These are phyloP conservation scores for Plicaturopsis crispa DNA, from an alignment of 768 basidiomycete species.

Conservation along the genomic window DNA sequence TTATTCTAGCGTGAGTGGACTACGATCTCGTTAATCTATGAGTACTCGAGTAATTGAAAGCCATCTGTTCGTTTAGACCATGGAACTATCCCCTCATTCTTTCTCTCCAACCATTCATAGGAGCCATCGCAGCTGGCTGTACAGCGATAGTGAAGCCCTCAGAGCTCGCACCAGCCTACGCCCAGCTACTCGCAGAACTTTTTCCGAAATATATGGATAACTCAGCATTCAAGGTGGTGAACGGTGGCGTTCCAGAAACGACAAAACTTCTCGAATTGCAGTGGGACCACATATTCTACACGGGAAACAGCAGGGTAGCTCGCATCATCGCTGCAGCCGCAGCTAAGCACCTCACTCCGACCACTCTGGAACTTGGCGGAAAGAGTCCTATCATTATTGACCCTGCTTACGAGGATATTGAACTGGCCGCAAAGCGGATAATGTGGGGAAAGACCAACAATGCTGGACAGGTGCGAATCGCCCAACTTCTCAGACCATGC, in stretches of 20 bases:
- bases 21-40: too few relatives aligned
- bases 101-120: constrained; percentile 48
- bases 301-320: constrained; percentile 29
- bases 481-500: not conserved
- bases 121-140: constrained; percentile 72
- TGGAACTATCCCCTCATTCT: constrained; percentile 64
- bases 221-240: constrained; percentile 43
- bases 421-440: constrained; percentile 53
- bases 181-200: constrained; percentile 43
- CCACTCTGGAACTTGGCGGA: constrained; percentile 49
- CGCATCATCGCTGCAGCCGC: constrained; percentile 45
- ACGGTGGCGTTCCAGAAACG: constrained; percentile 34
- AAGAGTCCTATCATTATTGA: constrained; percentile 42
- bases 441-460: constrained; percentile 63
- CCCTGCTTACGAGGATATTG: constrained; percentile 32
- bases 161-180: constrained; percentile 45
- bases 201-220: constrained; percentile 49
- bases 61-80: constrained; percentile 28
- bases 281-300: constrained; percentile 32
- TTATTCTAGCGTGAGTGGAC: constrained; percentile 56
- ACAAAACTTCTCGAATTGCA: constrained; percentile 26
- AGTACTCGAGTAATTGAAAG: constrained; percentile 7
- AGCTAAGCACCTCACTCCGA: constrained; percentile 44
- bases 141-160: constrained; percentile 62
- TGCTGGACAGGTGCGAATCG: constrained; percentile 45